Evolutionary conservation across 2,329 filamentous ascomycete genomes (phyloP).

Genomic region (Keithomyces neogunnii): DNA sequence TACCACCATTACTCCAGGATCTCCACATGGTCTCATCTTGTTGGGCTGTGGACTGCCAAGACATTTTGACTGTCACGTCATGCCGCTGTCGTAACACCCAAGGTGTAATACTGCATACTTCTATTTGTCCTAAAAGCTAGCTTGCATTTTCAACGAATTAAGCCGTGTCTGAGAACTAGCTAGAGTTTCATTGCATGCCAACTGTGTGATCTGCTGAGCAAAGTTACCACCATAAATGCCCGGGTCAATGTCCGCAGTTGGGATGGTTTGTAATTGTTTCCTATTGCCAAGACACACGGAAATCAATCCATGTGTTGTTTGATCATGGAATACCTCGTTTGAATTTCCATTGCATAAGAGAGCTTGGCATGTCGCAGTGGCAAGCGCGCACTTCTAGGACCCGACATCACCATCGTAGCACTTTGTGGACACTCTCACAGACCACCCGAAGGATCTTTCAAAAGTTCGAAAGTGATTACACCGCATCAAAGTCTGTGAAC

Average conservation of each 20-base stretch:
- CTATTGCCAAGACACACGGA: neutral
- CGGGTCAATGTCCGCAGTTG: neutral
- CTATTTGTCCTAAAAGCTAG: neutral
- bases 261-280: neutral
- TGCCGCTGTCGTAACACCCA: neutral
- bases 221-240: neutral
- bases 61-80: neutral
- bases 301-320: neutral
- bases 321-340: neutral
- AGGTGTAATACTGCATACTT: neutral
- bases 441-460: too few species aligned
- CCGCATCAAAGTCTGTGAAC: neutral
- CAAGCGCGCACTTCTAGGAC: too few species aligned
- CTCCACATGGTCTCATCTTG: neutral
- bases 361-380: too few species aligned
- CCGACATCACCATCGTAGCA: too few species aligned
- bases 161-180: neutral
- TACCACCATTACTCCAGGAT: neutral
- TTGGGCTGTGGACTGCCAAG: neutral
- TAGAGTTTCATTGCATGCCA: neutral
- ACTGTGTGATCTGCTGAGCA: neutral
- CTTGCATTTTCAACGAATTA: neutral
- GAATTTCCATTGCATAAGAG: neutral
- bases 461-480: too few species aligned
- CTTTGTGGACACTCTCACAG: too few species aligned